Percentiles rank a stretch among this genome's conserved stretches.
phyloP scores from a whole-genome alignment of 1,139 yeast genomes.

The Starmera stellimalicola region DNA sequence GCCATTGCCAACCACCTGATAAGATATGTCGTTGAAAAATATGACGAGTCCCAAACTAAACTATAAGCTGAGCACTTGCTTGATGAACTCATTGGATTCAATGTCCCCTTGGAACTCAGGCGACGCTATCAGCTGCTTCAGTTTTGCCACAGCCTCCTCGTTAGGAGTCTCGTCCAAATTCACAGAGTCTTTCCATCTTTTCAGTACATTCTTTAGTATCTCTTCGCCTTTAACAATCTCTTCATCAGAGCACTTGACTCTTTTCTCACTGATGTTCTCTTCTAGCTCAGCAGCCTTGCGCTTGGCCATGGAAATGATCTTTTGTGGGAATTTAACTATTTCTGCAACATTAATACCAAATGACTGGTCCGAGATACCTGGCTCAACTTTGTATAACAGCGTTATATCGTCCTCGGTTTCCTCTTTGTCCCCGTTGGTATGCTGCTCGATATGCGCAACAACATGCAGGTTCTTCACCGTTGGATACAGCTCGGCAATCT shows the following conservation, averaged over 20 bases:
- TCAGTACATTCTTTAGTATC: conserved; percentile 43
- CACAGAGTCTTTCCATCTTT: conserved; percentile 50
- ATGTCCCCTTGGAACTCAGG: conserved; percentile 20
- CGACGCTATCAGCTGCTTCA: conserved; percentile 25
- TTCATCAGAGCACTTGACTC: conserved; percentile 40
- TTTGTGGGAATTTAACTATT: conserved; percentile 81
- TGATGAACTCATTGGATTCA: conserved; percentile 30
- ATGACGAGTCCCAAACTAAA: conserved; percentile 5
- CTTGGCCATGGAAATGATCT: conserved; percentile 89
- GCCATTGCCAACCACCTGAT: conserved; percentile 41
- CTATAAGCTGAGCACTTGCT: conserved; percentile 24
- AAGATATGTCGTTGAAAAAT: conserved; percentile 23
- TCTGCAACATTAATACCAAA: conserved; percentile 98
- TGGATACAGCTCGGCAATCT: conserved; percentile 50
- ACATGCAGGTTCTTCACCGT: conserved; percentile 79
- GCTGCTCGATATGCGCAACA: conserved; percentile 63
- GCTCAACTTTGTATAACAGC: conserved; percentile 79
- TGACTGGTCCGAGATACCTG: conserved; percentile 88
- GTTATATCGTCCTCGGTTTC: conserved; percentile 52
- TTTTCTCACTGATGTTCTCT: conserved; percentile 40
- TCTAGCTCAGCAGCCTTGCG: conserved; percentile 86
- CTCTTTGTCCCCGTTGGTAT: conserved; percentile 18
- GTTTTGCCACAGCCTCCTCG: conserved; percentile 27
- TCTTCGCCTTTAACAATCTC: conserved; percentile 52
- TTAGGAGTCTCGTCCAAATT: conserved; percentile 24